These are phyloP conservation scores for Carallia pectinifolia DNA, from an alignment of 345 rosid genomes.

Conservation along the genomic window DNA sequence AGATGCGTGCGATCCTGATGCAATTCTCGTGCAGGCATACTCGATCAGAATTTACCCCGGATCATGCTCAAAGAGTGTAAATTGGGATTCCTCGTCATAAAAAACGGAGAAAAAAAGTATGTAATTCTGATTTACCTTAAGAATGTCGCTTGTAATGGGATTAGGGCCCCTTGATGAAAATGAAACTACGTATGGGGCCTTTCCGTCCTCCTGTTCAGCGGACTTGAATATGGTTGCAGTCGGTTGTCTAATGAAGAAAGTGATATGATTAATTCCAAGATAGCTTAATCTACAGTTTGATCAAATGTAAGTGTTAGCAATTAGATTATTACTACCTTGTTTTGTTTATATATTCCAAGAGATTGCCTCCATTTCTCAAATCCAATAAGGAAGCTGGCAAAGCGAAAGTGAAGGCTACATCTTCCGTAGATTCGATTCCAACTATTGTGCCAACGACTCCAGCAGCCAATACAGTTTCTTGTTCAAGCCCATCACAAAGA, in stretches of 20 bases:
- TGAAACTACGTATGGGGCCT: constrained; percentile 26
- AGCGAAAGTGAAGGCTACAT: constrained; percentile 18
- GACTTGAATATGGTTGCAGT: constrained; percentile 33
- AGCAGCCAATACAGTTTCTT: constrained; percentile 5
- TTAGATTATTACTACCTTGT: constrained; percentile 21
- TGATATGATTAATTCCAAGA: neutral
- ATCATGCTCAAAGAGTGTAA: too few relatives aligned
- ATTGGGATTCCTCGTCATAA: too few relatives aligned
- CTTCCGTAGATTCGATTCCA: constrained; percentile 12
- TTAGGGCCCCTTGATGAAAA: constrained; percentile 45
- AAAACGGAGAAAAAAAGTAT: neutral
- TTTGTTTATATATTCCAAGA: constrained; percentile 24
- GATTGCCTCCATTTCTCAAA: neutral
- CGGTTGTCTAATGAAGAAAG: constrained; percentile 21
- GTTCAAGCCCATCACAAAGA: constrained; percentile 23
- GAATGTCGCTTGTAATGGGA: constrained; percentile 28
- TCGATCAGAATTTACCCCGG: too few relatives aligned
- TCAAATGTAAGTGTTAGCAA: neutral
- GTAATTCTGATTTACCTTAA: constrained; percentile 22
- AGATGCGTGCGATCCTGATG: too few relatives aligned
- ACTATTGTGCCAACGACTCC: constrained; percentile 32
- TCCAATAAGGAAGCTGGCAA: constrained; percentile 24
- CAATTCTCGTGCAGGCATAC: too few relatives aligned
- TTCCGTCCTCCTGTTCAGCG: constrained; percentile 10
- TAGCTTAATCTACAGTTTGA: too few relatives aligned